phyloP scores from a whole-genome alignment of 2,329 filamentous ascomycete genomes.

The Fusarium mangiferae region DNA sequence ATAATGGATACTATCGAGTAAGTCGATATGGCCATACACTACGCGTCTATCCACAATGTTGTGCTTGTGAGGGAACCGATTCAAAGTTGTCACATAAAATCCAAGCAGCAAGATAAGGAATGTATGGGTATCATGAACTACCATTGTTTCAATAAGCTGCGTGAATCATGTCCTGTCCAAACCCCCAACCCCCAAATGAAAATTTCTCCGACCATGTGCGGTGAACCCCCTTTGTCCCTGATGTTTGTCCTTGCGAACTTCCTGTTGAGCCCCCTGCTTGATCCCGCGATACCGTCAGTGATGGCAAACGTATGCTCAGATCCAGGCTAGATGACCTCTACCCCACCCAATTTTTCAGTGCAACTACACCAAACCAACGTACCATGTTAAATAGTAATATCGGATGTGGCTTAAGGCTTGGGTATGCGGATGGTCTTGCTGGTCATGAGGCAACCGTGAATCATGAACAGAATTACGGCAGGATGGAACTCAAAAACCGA shows the following conservation, averaged over 20 bases:
- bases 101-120: conserved; percentile 17
- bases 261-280: neutral
- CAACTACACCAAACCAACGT: conserved; percentile 3
- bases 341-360: neutral
- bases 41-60: neutral
- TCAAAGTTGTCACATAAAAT: neutral
- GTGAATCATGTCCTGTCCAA: conserved; percentile 41
- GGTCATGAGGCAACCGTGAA: conserved; percentile 95
- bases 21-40: neutral
- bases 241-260: conserved; percentile 2
- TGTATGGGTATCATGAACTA: conserved; percentile 44
- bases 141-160: conserved; percentile 40
- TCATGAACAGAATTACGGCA: conserved; percentile 78
- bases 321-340: neutral
- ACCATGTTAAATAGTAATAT: conserved; percentile 29
- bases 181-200: conserved; percentile 19
- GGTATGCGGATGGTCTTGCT: conserved; percentile 95
- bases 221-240: conserved; percentile 3
- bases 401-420: conserved; percentile 70
- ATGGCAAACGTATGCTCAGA: neutral
- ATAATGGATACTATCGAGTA: neutral
- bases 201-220: conserved; percentile 2
- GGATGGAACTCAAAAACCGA: conserved; percentile 86
- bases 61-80: neutral
- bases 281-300: neutral